Evolutionary conservation across 2,329 filamentous ascomycete species (phyloP).

Genomic region (Colletotrichum neosansevieriae): DNA sequence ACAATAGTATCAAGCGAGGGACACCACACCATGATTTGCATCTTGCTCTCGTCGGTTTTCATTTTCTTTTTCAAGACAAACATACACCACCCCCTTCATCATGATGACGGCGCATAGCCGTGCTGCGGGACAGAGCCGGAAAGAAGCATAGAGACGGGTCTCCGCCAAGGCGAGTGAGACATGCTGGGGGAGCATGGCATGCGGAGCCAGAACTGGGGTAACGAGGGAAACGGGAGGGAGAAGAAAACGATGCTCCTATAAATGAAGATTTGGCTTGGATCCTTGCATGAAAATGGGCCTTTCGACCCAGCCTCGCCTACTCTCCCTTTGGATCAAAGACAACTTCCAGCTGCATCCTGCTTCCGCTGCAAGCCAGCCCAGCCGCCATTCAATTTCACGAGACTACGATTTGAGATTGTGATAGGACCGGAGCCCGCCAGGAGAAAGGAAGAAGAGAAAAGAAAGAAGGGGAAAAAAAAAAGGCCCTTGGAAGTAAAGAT

Average conservation of each 20-base stretch:
- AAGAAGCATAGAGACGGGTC: not conserved
- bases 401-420: conserved; percentile 14
- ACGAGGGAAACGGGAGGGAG: conserved; percentile 25
- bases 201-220: conserved; percentile 38
- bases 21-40: not conserved
- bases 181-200: conserved; percentile 19
- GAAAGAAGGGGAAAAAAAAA: not conserved
- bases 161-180: conserved; percentile 29
- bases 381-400: not conserved
- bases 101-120: conserved; percentile 18
- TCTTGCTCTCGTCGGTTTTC: conserved; percentile 2
- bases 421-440: not conserved
- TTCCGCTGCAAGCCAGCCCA: conserved; percentile 7
- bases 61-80: conserved; percentile 5
- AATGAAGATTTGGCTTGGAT: conserved; percentile 24
- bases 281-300: conserved; percentile 10
- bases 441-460: conserved; percentile 3
- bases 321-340: conserved; percentile 34
- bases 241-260: conserved; percentile 31
- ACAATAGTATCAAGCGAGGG: conserved; percentile 30
- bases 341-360: conserved; percentile 7
- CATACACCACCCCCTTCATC: not conserved
- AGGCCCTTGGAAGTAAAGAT: not conserved
- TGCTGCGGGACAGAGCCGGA: not conserved
- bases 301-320: conserved; percentile 1